Percentiles rank a stretch among this genome's conserved stretches.
These are phyloP conservation scores for Corynespora cassiicola DNA, from an alignment of 2,329 filamentous ascomycete species.

Conservation along the genomic window DNA sequence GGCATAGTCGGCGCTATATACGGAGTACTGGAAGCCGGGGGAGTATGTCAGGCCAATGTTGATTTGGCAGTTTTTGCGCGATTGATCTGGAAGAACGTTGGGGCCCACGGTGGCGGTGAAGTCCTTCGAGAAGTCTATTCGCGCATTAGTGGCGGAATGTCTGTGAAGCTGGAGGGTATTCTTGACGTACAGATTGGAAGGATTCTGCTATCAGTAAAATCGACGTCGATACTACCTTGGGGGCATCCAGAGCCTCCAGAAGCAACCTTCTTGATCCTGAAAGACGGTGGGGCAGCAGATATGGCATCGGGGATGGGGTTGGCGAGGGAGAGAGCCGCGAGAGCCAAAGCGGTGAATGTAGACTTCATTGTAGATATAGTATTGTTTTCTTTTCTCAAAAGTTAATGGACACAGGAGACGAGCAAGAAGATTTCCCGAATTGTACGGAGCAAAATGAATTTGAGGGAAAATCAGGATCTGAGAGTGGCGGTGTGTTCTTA, in stretches of 20 bases:
- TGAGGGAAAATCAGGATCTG: constrained; percentile 3
- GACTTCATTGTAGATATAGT: constrained; percentile 30
- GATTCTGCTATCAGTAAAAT: constrained; percentile 36
- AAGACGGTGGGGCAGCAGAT: constrained; percentile 28
- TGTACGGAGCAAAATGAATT: constrained; percentile 1
- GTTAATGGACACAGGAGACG: constrained; percentile 1
- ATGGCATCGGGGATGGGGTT: constrained; percentile 16
- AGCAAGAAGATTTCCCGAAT: constrained; percentile 5
- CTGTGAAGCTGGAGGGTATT: background rate
- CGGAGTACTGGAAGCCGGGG: constrained; percentile 45
- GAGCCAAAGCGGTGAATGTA: constrained; percentile 26
- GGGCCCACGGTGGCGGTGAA: constrained; percentile 41
- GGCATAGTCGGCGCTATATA: constrained; percentile 43
- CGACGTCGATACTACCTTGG: constrained; percentile 41
- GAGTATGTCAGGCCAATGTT: constrained; percentile 40
- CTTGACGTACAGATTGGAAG: constrained; percentile 41
- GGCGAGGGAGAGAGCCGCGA: constrained; percentile 24
- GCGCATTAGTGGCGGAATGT: constrained; percentile 3
- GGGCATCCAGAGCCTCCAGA: constrained; percentile 44
- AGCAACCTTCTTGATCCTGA: constrained; percentile 38
- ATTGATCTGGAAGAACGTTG: constrained; percentile 26
- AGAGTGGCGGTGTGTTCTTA: constrained; percentile 7
- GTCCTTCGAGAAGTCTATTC: constrained; percentile 34
- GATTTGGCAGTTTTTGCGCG: constrained; percentile 48
- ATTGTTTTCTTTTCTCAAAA: no score